These are phyloP conservation scores for Sporisorium exsertum DNA, from an alignment of 1,284 basidiomycete species.

Conservation along the genomic window DNA sequence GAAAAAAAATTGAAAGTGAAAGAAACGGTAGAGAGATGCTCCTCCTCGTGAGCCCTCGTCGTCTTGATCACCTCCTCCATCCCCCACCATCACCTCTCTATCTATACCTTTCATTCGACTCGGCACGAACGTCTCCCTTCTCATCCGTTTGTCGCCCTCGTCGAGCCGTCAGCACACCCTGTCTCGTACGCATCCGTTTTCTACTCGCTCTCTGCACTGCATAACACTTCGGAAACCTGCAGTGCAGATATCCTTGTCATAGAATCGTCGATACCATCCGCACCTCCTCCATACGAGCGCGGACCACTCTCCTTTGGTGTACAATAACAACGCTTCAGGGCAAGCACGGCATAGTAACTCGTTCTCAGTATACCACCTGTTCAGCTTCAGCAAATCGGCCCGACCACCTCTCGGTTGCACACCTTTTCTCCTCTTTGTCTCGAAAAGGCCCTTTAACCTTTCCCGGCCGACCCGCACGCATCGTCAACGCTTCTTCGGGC, in stretches of 20 bases:
- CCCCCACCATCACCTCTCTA: not conserved
- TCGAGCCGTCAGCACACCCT: not conserved
- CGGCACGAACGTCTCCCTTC: not conserved
- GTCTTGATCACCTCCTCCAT: not conserved
- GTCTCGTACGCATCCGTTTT: not conserved
- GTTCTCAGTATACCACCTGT: constrained; percentile 10
- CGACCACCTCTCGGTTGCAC: not conserved
- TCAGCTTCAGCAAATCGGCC: not conserved
- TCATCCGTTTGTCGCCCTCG: not conserved
- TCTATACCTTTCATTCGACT: constrained; percentile 2
- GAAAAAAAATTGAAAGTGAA: not conserved
- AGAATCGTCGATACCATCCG: constrained; percentile 18
- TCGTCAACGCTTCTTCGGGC: not conserved
- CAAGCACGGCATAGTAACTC: constrained; percentile 5
- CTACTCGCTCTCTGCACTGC: not conserved
- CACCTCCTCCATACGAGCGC: not conserved
- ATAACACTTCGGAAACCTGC: not conserved
- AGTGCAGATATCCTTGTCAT: not conserved
- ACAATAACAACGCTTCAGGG: constrained; percentile 11
- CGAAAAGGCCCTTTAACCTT: not conserved
- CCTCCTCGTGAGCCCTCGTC: not conserved
- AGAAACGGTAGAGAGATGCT: not conserved
- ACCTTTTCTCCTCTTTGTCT: constrained; percentile 1
- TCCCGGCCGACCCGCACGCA: not conserved
- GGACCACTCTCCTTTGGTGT: constrained; percentile 10